Evolutionary conservation across 2,329 filamentous ascomycete species (phyloP).

Genomic region (Fusarium papillatum): DNA sequence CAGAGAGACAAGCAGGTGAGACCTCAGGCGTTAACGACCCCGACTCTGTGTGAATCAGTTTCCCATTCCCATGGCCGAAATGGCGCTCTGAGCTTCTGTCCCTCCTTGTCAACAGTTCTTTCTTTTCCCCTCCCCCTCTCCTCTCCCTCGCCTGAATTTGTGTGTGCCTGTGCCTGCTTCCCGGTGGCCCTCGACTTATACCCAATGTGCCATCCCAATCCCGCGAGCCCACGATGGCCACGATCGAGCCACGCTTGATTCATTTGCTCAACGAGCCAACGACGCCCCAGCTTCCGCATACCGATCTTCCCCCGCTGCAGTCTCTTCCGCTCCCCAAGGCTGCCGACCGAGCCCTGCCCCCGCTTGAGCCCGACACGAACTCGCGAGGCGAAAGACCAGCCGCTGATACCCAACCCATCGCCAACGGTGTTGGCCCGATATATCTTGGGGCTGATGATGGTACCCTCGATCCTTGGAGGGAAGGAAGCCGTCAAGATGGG

Average conservation of each 20-base stretch:
- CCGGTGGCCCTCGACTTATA: slow-evolving; percentile 37
- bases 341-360: slow-evolving; percentile 61
- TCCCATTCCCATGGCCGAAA: slow-evolving; percentile 30
- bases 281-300: slow-evolving; percentile 60
- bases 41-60: slow-evolving; percentile 38
- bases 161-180: slow-evolving; percentile 5
- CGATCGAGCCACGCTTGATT: slow-evolving; percentile 77
- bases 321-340: slow-evolving; percentile 58
- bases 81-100: slow-evolving; percentile 39
- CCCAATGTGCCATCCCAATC: slow-evolving; percentile 44
- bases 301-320: slow-evolving; percentile 69
- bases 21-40: slow-evolving; percentile 42
- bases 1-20: slow-evolving; percentile 39
- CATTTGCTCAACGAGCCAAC: slow-evolving; percentile 72
- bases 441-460: slow-evolving; percentile 38
- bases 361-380: slow-evolving; percentile 64
- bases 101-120: slow-evolving; percentile 35
- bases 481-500: slow-evolving; percentile 38
- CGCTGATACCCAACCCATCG: slow-evolving; percentile 31
- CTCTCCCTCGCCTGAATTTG: slow-evolving; percentile 9
- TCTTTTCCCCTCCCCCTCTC: slow-evolving; percentile 16
- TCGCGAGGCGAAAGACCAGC: slow-evolving; percentile 54
- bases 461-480: slow-evolving; percentile 38
- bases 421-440: slow-evolving; percentile 29
- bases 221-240: slow-evolving; percentile 66